phyloP scores from a whole-genome alignment of 2,329 filamentous ascomycete genomes.

The Claviceps sp. region DNA sequence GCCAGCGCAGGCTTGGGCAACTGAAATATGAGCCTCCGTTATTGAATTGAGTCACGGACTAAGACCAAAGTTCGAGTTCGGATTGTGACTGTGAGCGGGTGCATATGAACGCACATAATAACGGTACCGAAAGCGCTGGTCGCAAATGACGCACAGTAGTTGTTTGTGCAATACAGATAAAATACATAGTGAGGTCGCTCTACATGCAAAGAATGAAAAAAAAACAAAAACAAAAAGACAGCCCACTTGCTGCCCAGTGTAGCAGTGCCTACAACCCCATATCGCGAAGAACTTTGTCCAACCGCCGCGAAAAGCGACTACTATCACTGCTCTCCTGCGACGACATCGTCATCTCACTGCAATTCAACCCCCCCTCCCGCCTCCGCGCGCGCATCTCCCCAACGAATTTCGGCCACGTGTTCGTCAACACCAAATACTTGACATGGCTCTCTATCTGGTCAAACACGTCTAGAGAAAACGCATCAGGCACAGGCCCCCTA shows the following conservation, averaged over 20 bases:
- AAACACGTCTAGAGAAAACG: slow-evolving; percentile 39
- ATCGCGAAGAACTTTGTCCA: slow-evolving; percentile 1
- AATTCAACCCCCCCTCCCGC: slow-evolving; percentile 7
- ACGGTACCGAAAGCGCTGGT: no score
- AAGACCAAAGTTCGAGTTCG: no score
- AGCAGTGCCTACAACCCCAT: neutral
- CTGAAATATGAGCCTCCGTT: no score
- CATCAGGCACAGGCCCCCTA: slow-evolving; percentile 28
- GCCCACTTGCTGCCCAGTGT: no score
- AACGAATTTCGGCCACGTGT: slow-evolving; percentile 51
- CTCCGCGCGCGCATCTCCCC: slow-evolving; percentile 8
- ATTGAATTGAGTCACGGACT: no score
- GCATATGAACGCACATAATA: no score
- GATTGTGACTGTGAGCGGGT: no score
- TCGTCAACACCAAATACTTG: slow-evolving; percentile 53
- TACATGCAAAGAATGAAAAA: neutral
- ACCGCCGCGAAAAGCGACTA: neutral
- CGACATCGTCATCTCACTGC: neutral
- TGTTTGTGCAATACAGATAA: no score
- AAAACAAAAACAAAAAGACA: neutral
- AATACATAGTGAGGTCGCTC: no score
- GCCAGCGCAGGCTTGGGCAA: no score
- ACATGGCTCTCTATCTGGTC: slow-evolving; percentile 43
- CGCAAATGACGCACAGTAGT: no score
- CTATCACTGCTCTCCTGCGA: neutral